Base-by-base conservation (phyloP, 371 early-diverging fungal species). In the Mortierella sp. region DNA sequence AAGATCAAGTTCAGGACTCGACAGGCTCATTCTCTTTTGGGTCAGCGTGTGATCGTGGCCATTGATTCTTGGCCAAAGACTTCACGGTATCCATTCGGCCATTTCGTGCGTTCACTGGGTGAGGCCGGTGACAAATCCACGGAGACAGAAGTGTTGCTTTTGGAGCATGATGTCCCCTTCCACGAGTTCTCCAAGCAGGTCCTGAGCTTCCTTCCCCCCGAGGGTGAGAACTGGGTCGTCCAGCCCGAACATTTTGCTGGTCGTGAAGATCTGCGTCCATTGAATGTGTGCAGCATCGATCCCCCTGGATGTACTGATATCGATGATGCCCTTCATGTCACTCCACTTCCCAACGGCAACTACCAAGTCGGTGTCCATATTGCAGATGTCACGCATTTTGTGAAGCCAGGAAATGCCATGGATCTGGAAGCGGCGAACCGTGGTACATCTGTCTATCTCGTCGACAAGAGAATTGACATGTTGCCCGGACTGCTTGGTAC, bases 221-320 rank as follows among this genome's bases (percentile, higher is more conserved):
- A 97, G 76, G 98, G 97, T 15, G 96, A 92, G 58, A 66, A 81
- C 25, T 97, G 96, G 96, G 81, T 91, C 43, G 94, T 97, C 43
- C 80, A 77, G 14, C 89, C 91, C 1, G 88, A 92, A 48, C 92
- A 95, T 82, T 75, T 96, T 43, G 87, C 80, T 14, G 87, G 90
- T 2, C 86, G 99, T 53, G 85, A 82, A 19, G 99, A 98, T 81
- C 86, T 97, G 60, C 86, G 99, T 57, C 73, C 88, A 51, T 66
- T 96, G 65, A 89, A 94, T 74, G 86, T 99, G 3, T 98, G 98
- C 85, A 96, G 95, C 80, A 99, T 99, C 70, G 99, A 99, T 92
- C 99, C 99, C 56, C 97, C 98, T 44, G 88, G 88, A 43, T 99
- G 99, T 91, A 98, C 98, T 4, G 99, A 99, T 90, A 99, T 99